Evolutionary conservation across 352 stramenopile genomes (phyloP).

Genomic region (Hyphochytrium catenoides): DNA sequence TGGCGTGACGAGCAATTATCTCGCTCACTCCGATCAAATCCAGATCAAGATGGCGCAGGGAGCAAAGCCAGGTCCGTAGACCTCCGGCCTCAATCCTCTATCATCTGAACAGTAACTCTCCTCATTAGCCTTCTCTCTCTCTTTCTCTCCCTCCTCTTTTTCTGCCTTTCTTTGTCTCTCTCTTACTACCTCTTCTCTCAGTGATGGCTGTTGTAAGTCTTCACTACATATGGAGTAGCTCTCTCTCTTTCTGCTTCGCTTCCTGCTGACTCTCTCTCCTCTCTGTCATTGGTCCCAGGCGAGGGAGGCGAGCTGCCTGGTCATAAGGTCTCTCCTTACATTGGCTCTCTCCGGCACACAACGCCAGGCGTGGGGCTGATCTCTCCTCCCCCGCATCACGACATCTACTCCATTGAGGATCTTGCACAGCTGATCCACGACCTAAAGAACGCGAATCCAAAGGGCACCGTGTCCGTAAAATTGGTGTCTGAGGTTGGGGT

Average conservation of each 20-base stretch:
- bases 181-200: no score
- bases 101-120: no score
- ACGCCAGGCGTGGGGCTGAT: slow-evolving; percentile 85
- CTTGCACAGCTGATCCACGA: slow-evolving; percentile 92
- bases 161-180: no score
- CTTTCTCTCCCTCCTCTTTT: no score
- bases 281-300: no score
- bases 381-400: slow-evolving; percentile 84
- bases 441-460: slow-evolving; percentile 86
- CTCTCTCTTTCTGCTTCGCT: no score
- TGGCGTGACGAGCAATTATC: slow-evolving; percentile 86
- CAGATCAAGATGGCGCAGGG: slow-evolving; percentile 97
- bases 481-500: slow-evolving; percentile 88
- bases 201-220: no score
- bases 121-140: neutral
- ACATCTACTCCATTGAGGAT: slow-evolving; percentile 97
- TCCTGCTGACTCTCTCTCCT: no score
- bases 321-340: slow-evolving; percentile 89
- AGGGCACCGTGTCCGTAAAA: slow-evolving; percentile 78
- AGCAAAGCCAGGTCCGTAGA: slow-evolving; percentile 51
- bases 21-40: slow-evolving; percentile 88
- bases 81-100: neutral
- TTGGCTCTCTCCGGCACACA: slow-evolving; percentile 82
- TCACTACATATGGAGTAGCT: no score
- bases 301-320: slow-evolving; percentile 86